These are phyloP conservation scores for Berberis vulgaris DNA, from an alignment of 164 flowering plant genomes.

Conservation along the genomic window DNA sequence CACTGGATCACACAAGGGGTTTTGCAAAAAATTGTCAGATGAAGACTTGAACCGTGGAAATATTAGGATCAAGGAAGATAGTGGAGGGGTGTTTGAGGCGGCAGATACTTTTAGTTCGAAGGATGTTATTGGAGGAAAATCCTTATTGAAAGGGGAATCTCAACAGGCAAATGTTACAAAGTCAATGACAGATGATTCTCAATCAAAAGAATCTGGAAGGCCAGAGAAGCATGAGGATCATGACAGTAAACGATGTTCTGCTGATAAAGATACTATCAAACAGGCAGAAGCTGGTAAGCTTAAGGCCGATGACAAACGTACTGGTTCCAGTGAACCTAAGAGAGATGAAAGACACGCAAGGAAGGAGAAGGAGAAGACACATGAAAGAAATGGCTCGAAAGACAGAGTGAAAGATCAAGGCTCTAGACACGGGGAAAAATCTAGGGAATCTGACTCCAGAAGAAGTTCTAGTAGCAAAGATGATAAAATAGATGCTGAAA, in stretches of 20 bases:
- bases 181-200: constrained; percentile 17
- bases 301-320: constrained; percentile 25
- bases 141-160: constrained; percentile 19
- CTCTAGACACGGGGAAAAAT: constrained; percentile 27
- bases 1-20: constrained; percentile 2
- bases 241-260: constrained; percentile 23
- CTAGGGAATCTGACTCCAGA: constrained; percentile 39
- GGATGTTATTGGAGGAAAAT: constrained; percentile 17
- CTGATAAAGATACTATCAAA: constrained; percentile 21
- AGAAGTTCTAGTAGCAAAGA: constrained; percentile 38
- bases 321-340: constrained; percentile 23
- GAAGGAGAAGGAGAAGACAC: constrained; percentile 27
- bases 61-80: constrained; percentile 9
- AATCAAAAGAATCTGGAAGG: constrained; percentile 21
- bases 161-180: constrained; percentile 18
- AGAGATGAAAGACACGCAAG: constrained; percentile 32
- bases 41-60: constrained; percentile 8
- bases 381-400: constrained; percentile 37
- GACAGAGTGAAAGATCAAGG: constrained; percentile 39
- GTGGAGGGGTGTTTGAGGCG: constrained; percentile 13
- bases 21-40: constrained; percentile 5
- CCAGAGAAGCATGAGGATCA: constrained; percentile 15
- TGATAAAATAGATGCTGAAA: constrained; percentile 37
- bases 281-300: constrained; percentile 19
- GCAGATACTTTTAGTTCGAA: constrained; percentile 17